Base-by-base conservation (phyloP, 202 grass and related monocot genomes). In the Cymbopogon flexuosus region DNA sequence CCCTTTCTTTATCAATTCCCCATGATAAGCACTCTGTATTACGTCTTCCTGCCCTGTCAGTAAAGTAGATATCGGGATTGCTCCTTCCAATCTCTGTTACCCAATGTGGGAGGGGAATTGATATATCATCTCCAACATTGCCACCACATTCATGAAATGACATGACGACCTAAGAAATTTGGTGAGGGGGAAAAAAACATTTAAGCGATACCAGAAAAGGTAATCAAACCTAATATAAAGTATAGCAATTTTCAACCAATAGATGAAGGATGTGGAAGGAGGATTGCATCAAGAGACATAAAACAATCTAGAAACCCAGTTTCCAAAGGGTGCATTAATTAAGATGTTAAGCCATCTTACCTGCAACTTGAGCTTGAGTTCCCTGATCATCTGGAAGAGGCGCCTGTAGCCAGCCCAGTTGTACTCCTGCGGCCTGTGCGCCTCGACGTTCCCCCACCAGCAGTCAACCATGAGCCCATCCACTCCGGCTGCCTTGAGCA, bases 61-160 rank as follows among this genome's bases (percentile, higher is more conserved):
- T 97, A 64, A 97, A 97, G 86, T 94, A 97, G 67, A 97, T 97
- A 10, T 97, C 92, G 0, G 89, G 89, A 69, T 91, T 97, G 85
- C 79, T 90, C 76, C 66, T 90, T 52, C 94, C 94, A 35, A 94
- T 94, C 77, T 97, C 90, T 10, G 67, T 86, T n/a, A 97, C 86
- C 94, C 94, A 97, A 35, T 89, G 36, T 60, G 94, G 94, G 47
- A 97, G 89, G 79, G 94, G 92, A 69, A 94, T 94, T 22, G 52
- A 76, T 3, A 91, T 80, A 39, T 91, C 84, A 35, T 94, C 92
- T 3, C 92, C 90, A 43, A 91, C 75, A 68, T 97, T 97, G 36
- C 92, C 92, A 31, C 94, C 92, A 35, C 94, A 93, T 21, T 94
- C 90, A 73, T 97, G 94, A 84, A 97, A 94, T 0, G 94, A 97